Conservation (phyloP, 2,329 filamentous ascomycete species). For the Claviceps citrina region DNA sequence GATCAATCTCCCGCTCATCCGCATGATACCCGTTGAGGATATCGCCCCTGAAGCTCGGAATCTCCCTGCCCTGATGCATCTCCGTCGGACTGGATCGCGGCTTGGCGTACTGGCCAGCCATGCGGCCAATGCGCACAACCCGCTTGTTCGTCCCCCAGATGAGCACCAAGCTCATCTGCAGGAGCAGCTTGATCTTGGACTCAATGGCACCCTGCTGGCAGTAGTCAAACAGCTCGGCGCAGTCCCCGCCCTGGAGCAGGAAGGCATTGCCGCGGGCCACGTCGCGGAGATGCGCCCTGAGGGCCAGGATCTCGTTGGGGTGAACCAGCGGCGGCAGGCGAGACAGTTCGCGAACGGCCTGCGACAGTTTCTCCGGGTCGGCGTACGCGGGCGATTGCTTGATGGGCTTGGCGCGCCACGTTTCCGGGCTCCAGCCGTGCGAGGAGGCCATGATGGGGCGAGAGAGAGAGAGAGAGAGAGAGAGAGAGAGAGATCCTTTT, state of each 20-base stretch:
- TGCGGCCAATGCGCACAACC: constrained; percentile 84
- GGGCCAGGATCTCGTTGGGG: constrained; percentile 60
- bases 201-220: constrained; percentile 81
- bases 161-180: constrained; percentile 93
- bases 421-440: constrained; percentile 41
- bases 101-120: constrained; percentile 97
- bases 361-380: constrained; percentile 41
- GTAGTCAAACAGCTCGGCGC: constrained; percentile 94
- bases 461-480: too few species aligned
- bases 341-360: constrained; percentile 47
- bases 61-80: constrained; percentile 59
- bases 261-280: constrained; percentile 86
- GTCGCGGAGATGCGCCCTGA: constrained; percentile 66
- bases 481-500: too few species aligned
- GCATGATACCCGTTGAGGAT: constrained; percentile 80
- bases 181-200: constrained; percentile 86
- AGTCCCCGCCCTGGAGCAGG: constrained; percentile 89
- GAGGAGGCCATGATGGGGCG: neutral
- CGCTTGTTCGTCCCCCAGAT: constrained; percentile 74
- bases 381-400: constrained; percentile 61
- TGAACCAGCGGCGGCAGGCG: constrained; percentile 66
- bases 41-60: constrained; percentile 85
- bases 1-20: constrained; percentile 66
- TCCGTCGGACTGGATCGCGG: constrained; percentile 82
- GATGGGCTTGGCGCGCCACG: constrained; percentile 66